These are phyloP conservation scores for Hamamelis virginiana DNA, from an alignment of 164 flowering plant species.

Conservation along the genomic window DNA sequence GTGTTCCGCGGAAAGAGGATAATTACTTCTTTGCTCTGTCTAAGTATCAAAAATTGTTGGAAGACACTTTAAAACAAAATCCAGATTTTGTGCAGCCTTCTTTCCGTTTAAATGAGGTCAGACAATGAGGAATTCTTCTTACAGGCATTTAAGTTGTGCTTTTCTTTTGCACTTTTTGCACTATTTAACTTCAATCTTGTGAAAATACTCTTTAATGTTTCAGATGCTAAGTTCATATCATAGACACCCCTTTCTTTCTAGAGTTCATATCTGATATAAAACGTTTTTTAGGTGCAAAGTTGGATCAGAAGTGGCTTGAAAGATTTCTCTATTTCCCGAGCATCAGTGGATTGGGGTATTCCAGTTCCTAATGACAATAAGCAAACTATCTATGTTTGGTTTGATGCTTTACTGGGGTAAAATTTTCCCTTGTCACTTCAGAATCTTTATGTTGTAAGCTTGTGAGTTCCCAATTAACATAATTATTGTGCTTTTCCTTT, in stretches of 20 bases:
- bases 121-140: background rate
- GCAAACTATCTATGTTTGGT: conserved; percentile 97
- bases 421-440: background rate
- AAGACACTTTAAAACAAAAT: conserved; percentile 57
- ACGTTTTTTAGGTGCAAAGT: conserved; percentile 71
- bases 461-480: background rate
- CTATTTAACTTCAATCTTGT: background rate
- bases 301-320: conserved; percentile 84
- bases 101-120: conserved; percentile 78
- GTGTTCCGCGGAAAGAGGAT: conserved; percentile 79
- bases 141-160: background rate
- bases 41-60: conserved; percentile 74
- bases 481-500: background rate
- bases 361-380: conserved; percentile 81
- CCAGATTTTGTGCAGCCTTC: conserved; percentile 88
- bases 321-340: conserved; percentile 97
- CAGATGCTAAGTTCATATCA: background rate
- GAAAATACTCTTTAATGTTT: background rate
- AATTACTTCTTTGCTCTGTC: conserved; percentile 94
- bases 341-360: conserved; percentile 94
- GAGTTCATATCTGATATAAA: conserved; percentile 2
- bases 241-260: background rate
- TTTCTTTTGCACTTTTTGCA: background rate
- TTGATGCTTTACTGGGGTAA: conserved; percentile 97
- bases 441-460: background rate